Conservation (phyloP, 345 rosid species). For the Boechera retrofracta region DNA sequence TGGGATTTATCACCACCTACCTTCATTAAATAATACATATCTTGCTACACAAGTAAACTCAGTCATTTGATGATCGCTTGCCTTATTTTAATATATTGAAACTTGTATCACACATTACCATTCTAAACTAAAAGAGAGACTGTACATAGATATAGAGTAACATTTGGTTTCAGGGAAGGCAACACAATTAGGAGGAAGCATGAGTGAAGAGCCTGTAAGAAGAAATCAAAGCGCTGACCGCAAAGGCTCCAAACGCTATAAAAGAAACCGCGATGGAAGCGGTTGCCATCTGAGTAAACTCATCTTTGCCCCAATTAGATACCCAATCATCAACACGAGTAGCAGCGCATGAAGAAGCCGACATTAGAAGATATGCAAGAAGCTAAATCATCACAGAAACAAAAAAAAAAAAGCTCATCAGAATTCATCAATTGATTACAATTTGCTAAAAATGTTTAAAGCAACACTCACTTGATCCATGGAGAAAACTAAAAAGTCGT, state of each 20-base stretch:
- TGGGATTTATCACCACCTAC: conserved; percentile 32
- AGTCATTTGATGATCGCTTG: conserved; percentile 13
- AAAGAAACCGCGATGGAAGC: conserved; percentile 85
- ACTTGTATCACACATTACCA: conserved; percentile 30
- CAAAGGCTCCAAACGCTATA: conserved; percentile 77
- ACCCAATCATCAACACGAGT: conserved; percentile 94
- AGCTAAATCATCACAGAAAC: conserved; percentile 42
- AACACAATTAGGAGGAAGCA: conserved; percentile 43
- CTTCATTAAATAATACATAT: conserved; percentile 14
- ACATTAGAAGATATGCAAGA: conserved; percentile 85
- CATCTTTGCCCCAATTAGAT: conserved; percentile 98
- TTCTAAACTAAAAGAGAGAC: conserved; percentile 36
- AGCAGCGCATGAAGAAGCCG: conserved; percentile 93
- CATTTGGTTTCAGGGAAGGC: neutral
- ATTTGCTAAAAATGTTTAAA: neutral
- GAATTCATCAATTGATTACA: conserved; percentile 4
- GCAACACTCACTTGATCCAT: conserved; percentile 82
- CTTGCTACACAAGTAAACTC: conserved; percentile 41
- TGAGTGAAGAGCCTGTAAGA: conserved; percentile 64
- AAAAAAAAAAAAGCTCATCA: conserved; percentile 1
- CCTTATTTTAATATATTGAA: conserved; percentile 26
- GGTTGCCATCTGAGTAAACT: conserved; percentile 92
- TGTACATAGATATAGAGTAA: conserved; percentile 34
- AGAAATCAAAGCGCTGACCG: conserved; percentile 81
- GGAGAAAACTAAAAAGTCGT: conserved; percentile 64